A percentile compares a stretch with the other conserved stretches of the same genome.
Conservation (phyloP, 495 filamentous ascomycete species). For the Aspergillus wentii region DNA sequence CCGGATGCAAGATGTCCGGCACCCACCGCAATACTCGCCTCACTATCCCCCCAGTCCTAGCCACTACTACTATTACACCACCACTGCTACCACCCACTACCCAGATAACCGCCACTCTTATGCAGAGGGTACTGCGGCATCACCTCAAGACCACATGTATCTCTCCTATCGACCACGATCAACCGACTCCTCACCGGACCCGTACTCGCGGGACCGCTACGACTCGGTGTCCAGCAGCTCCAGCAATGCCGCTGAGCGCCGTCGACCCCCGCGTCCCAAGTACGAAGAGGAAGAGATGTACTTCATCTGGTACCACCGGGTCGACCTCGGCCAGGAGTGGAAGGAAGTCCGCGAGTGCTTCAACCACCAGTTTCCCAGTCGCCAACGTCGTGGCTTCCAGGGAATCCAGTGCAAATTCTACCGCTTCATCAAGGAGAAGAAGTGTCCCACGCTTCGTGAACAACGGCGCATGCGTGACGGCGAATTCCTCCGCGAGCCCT, state of each 20-base stretch:
- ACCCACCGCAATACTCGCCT: slow-evolving; percentile 22
- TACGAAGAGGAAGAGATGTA: slow-evolving; percentile 50
- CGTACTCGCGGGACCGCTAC: slow-evolving; percentile 36
- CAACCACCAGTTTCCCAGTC: slow-evolving; percentile 43
- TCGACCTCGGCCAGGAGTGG: slow-evolving; percentile 49
- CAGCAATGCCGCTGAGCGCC: slow-evolving; percentile 29
- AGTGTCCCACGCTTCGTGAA: slow-evolving; percentile 40
- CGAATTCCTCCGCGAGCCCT: slow-evolving; percentile 34
- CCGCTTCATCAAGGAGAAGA: slow-evolving; percentile 45
- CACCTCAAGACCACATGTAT: slow-evolving; percentile 15
- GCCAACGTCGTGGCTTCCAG: slow-evolving; percentile 40
- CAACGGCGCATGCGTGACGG: slow-evolving; percentile 43
- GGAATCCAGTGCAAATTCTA: slow-evolving; percentile 55
- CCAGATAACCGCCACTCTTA: slow-evolving; percentile 14
- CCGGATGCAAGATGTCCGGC: slow-evolving; percentile 10
- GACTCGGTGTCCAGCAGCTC: slow-evolving; percentile 41
- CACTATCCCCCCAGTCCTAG: slow-evolving; percentile 26
- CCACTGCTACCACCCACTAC: slow-evolving; percentile 12
- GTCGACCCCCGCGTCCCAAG: slow-evolving; percentile 42
- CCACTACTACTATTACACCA: slow-evolving; percentile 25
- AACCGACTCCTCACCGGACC: slow-evolving; percentile 28
- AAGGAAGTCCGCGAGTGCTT: slow-evolving; percentile 45
- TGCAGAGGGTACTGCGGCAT: slow-evolving; percentile 1
- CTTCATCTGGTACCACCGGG: slow-evolving; percentile 54
- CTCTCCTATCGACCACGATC: slow-evolving; percentile 21